Evolutionary conservation across 208 protist genomes (phyloP).

Genomic region (Phytomonas sp.): DNA sequence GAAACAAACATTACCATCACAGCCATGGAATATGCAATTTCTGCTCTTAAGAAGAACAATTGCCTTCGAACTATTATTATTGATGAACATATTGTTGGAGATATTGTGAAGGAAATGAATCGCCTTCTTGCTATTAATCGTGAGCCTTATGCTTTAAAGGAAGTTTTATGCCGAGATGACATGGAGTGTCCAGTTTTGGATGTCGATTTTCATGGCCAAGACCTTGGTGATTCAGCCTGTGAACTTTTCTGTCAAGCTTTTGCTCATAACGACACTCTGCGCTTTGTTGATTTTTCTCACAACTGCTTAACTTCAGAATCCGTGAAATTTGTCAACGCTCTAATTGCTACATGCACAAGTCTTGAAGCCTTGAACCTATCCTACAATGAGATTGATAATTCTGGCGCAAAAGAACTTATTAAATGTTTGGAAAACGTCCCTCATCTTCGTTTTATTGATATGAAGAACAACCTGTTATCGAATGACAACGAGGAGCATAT

Average conservation of each 20-base stretch:
- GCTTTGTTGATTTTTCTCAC: conserved; percentile 38
- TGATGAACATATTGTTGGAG: conserved; percentile 24
- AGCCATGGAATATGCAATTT: conserved; percentile 24
- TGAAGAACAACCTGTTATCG: conserved; percentile 52
- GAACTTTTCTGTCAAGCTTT: conserved; percentile 47
- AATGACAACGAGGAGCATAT: conserved; percentile 30
- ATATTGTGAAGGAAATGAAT: conserved; percentile 20
- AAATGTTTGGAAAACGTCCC: conserved; percentile 29
- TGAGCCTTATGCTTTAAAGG: conserved; percentile 52
- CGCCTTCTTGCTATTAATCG: conserved; percentile 63
- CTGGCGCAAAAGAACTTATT: conserved; percentile 39
- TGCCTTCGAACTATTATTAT: conserved; percentile 30
- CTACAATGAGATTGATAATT: conserved; percentile 65
- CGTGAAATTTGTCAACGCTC: conserved; percentile 46
- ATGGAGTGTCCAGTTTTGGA: conserved; percentile 31
- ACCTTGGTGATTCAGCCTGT: conserved; percentile 55
- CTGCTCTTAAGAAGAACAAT: conserved; percentile 42
- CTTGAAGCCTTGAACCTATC: conserved; percentile 55
- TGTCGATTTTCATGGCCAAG: conserved; percentile 40
- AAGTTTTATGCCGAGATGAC: conserved; percentile 39
- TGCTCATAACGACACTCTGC: conserved; percentile 31
- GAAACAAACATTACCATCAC: conserved; percentile 43
- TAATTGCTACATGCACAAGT: conserved; percentile 36
- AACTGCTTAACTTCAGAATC: conserved; percentile 61
- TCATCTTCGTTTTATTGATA: conserved; percentile 29